These are phyloP conservation scores for Triticum timopheevii DNA, from an alignment of 176 grass and related monocot genomes.

Conservation along the genomic window DNA sequence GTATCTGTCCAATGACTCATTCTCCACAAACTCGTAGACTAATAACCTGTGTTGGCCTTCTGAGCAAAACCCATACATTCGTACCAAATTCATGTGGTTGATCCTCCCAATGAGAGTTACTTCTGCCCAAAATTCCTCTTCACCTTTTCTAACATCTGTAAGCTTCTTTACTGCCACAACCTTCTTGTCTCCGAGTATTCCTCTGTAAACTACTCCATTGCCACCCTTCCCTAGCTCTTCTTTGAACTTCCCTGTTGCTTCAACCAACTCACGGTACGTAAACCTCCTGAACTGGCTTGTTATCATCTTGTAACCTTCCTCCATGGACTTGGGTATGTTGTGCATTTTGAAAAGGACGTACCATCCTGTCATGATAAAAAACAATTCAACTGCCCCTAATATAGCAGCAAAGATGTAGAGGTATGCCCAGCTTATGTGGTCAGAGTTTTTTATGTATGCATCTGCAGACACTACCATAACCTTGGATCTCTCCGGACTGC, in stretches of 20 bases:
- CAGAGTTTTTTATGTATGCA: slow-evolving; percentile 39
- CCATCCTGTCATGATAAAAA: slow-evolving; percentile 69
- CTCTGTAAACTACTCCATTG: slow-evolving; percentile 59
- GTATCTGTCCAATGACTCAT: slow-evolving; percentile 73
- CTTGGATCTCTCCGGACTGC: slow-evolving; percentile 31
- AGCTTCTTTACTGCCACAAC: slow-evolving; percentile 84
- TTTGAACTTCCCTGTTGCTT: slow-evolving; percentile 65
- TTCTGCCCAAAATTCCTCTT: slow-evolving; percentile 77
- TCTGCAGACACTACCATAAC: slow-evolving; percentile 12
- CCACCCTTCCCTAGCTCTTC: slow-evolving; percentile 74
- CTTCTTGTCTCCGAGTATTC: slow-evolving; percentile 57
- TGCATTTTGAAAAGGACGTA: slow-evolving; percentile 59
- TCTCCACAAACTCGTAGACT: slow-evolving; percentile 72
- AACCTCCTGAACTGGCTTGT: slow-evolving; percentile 66
- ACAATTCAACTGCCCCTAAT: slow-evolving; percentile 47
- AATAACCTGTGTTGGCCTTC: slow-evolving; percentile 58
- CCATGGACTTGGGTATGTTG: slow-evolving; percentile 43
- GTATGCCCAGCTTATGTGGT: slow-evolving; percentile 55
- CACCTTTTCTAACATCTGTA: slow-evolving; percentile 57
- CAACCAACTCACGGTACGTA: slow-evolving; percentile 59
- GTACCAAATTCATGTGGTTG: slow-evolving; percentile 88
- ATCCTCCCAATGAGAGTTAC: slow-evolving; percentile 66
- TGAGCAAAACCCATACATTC: slow-evolving; percentile 75
- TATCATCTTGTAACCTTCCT: slow-evolving; percentile 83
- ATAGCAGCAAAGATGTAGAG: slow-evolving; percentile 53